Percentiles rank a stretch among this genome's conserved stretches.
Conservation (phyloP, 306 rosid species). For the Dicorynia guianensis region DNA sequence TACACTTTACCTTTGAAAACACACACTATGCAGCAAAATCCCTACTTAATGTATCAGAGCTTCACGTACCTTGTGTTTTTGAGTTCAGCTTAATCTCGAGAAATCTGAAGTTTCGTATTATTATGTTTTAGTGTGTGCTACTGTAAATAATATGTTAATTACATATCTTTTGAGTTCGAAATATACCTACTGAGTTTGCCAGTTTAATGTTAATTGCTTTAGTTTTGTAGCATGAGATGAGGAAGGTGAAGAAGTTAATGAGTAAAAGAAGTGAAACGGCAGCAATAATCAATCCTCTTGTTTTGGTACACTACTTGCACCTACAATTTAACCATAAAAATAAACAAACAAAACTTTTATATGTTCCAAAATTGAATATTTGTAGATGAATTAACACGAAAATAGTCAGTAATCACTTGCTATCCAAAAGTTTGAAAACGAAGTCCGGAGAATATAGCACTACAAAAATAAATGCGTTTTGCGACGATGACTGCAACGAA, state of each 20-base stretch:
- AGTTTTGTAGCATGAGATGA: not conserved
- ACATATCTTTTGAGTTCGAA: not conserved
- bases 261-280: not conserved
- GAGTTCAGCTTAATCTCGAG: not conserved
- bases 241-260: not conserved
- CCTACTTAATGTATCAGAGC: not conserved
- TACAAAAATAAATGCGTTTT: too few species aligned
- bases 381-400: too few species aligned
- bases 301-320: not conserved
- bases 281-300: too few species aligned
- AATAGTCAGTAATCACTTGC: too few species aligned
- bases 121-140: too few species aligned
- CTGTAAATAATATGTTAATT: not conserved
- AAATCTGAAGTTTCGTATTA: too few species aligned
- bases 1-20: too few species aligned
- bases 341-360: too few species aligned
- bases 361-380: too few species aligned
- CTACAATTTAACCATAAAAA: not conserved
- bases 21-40: not conserved
- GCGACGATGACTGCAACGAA: too few species aligned
- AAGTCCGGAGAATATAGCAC: too few species aligned
- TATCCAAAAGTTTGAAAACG: too few species aligned
- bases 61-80: not conserved
- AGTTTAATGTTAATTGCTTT: not conserved
- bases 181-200: not conserved